These are phyloP conservation scores for Kodamaea fungicola DNA, from an alignment of 1,139 yeast genomes.

Conservation along the genomic window DNA sequence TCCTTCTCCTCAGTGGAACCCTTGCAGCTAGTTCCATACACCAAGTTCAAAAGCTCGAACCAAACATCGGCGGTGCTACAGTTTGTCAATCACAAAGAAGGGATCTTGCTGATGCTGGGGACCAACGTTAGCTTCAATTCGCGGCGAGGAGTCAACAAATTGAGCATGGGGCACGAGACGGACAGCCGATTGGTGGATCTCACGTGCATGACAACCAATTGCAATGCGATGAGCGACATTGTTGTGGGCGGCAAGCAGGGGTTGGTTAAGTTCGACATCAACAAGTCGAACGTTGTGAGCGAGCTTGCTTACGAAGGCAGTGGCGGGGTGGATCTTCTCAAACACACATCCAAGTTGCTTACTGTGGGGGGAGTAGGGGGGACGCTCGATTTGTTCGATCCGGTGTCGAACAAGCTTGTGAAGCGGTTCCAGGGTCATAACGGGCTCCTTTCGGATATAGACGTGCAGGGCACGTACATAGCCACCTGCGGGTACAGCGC, in stretches of 20 bases:
- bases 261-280: slow-evolving; percentile 58
- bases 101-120: slow-evolving; percentile 55
- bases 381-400: slow-evolving; percentile 73
- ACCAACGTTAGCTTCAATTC: slow-evolving; percentile 52
- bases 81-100: slow-evolving; percentile 51
- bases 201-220: slow-evolving; percentile 37
- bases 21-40: slow-evolving; percentile 38
- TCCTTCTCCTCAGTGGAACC: slow-evolving; percentile 26
- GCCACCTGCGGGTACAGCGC: slow-evolving; percentile 81
- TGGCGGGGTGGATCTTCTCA: slow-evolving; percentile 33
- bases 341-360: slow-evolving; percentile 38
- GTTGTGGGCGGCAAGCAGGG: slow-evolving; percentile 35
- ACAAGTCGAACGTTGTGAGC: slow-evolving; percentile 40
- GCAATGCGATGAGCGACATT: slow-evolving; percentile 32
- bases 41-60: slow-evolving; percentile 47
- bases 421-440: slow-evolving; percentile 70
- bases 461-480: slow-evolving; percentile 69
- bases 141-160: slow-evolving; percentile 53
- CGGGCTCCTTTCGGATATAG: slow-evolving; percentile 73
- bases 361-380: slow-evolving; percentile 71
- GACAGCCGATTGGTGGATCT: slow-evolving; percentile 7
- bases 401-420: slow-evolving; percentile 50
- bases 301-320: slow-evolving; percentile 28
- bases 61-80: slow-evolving; percentile 43
- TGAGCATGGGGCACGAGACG: slow-evolving; percentile 27